Percentiles rank a stretch among this genome's conserved stretches.
These are phyloP conservation scores for Alternaria rosae DNA, from an alignment of 2,329 filamentous ascomycete species.

Conservation along the genomic window DNA sequence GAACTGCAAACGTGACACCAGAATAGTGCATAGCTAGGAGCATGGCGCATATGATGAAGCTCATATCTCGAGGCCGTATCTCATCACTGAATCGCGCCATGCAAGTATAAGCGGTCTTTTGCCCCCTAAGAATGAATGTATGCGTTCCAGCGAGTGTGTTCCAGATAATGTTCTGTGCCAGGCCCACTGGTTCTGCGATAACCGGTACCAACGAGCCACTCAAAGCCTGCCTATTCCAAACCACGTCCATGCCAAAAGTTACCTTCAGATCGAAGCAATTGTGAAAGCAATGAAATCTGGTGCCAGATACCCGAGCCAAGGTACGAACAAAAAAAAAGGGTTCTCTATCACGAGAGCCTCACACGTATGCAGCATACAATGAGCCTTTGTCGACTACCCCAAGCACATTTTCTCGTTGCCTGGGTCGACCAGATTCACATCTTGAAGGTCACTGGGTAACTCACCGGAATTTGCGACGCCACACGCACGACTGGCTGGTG, in stretches of 20 bases:
- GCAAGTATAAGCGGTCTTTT: neutral
- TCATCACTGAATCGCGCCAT: neutral
- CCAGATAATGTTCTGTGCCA: neutral
- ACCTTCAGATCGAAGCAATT: neutral
- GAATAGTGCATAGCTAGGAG: neutral
- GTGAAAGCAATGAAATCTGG: neutral
- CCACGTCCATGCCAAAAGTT: neutral
- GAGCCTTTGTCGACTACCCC: neutral
- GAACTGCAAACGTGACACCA: neutral
- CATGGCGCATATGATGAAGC: neutral
- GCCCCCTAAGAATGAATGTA: neutral
- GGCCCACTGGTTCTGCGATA: neutral
- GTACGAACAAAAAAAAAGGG: neutral
- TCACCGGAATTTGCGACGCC: neutral
- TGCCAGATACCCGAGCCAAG: neutral
- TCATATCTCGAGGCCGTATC: neutral
- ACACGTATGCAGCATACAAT: neutral
- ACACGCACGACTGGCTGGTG: neutral
- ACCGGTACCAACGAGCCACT: neutral
- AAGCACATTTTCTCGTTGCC: neutral
- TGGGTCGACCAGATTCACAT: neutral
- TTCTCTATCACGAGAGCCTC: neutral
- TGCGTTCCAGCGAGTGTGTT: neutral
- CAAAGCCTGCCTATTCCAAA: neutral
- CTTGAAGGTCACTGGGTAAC: neutral